Evolutionary conservation across 768 basidiomycete genomes (phyloP).

Genomic region (Lactifluus volemus): DNA sequence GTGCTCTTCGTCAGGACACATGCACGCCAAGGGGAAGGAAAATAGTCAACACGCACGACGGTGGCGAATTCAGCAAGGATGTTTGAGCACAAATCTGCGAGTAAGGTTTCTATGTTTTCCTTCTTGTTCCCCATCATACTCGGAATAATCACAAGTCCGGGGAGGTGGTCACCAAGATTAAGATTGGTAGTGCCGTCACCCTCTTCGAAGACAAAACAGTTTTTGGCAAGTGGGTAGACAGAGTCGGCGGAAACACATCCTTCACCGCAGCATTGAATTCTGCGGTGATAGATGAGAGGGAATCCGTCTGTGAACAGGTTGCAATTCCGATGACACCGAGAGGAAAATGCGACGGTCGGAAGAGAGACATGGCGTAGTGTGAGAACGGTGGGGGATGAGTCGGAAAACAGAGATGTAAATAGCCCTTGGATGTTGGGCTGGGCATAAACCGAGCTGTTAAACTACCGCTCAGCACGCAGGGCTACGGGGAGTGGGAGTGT

Average conservation of each 20-base stretch:
- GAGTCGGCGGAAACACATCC: slow-evolving; percentile 60
- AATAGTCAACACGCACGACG: slow-evolving; percentile 47
- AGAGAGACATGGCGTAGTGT: slow-evolving; percentile 57
- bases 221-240: slow-evolving; percentile 70
- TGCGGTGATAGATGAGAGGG: slow-evolving; percentile 43
- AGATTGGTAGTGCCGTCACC: slow-evolving; percentile 44
- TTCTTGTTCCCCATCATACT: slow-evolving; percentile 82
- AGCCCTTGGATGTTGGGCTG: slow-evolving; percentile 61
- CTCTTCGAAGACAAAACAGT: slow-evolving; percentile 83
- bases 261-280: slow-evolving; percentile 59
- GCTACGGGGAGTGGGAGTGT: slow-evolving; percentile 16
- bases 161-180: slow-evolving; percentile 45
- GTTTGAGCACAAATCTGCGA: slow-evolving; percentile 84
- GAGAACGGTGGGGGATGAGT: slow-evolving; percentile 66
- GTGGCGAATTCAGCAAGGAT: slow-evolving; percentile 80
- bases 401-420: slow-evolving; percentile 72
- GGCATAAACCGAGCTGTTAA: slow-evolving; percentile 74
- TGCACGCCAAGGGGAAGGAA: neutral
- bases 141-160: slow-evolving; percentile 72
- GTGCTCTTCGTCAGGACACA: neutral
- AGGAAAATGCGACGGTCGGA: slow-evolving; percentile 75
- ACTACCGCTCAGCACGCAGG: neutral
- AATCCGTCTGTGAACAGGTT: slow-evolving; percentile 48
- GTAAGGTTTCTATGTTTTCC: slow-evolving; percentile 76
- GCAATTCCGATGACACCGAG: slow-evolving; percentile 86